Evolutionary conservation across 1,139 yeast genomes (phyloP).

Genomic region (Zygosaccharomyces pseudobailii): DNA sequence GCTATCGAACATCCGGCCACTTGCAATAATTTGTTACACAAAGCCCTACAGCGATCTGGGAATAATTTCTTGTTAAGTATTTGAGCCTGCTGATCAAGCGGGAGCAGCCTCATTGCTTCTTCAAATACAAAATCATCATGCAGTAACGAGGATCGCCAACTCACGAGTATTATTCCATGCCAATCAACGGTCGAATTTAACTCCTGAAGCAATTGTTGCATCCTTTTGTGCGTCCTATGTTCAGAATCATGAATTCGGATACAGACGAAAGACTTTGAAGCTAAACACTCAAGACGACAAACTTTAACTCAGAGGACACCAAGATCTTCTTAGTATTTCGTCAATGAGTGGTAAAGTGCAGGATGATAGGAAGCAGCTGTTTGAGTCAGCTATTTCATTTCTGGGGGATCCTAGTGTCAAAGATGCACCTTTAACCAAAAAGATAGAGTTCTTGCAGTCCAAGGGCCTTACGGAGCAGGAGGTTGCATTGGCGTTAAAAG

Average conservation of each 20-base stretch:
- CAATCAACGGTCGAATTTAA: slow-evolving; percentile 1
- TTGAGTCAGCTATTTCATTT: slow-evolving; percentile 76
- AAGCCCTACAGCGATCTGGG: slow-evolving; percentile 27
- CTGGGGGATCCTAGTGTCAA: slow-evolving; percentile 72
- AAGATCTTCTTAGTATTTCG: background rate
- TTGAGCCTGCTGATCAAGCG: slow-evolving; percentile 36
- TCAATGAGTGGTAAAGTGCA: slow-evolving; percentile 2
- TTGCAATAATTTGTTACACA: slow-evolving; percentile 35
- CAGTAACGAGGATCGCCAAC: slow-evolving; percentile 12
- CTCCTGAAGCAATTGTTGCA: slow-evolving; percentile 6
- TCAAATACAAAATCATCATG: slow-evolving; percentile 32
- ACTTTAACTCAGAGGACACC: background rate
- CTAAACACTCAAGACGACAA: background rate
- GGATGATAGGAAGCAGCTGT: slow-evolving; percentile 58
- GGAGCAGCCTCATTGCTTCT: slow-evolving; percentile 38
- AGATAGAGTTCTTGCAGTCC: slow-evolving; percentile 79
- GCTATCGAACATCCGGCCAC: slow-evolving; percentile 27
- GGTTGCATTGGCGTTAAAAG: slow-evolving; percentile 70
- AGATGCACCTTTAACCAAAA: slow-evolving; percentile 73
- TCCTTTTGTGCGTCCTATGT: background rate
- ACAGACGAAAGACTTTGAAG: background rate
- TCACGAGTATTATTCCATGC: slow-evolving; percentile 11
- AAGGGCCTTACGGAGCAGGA: slow-evolving; percentile 80
- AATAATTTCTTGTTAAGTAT: slow-evolving; percentile 35
- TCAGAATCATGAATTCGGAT: background rate